Conservation (phyloP, 768 basidiomycete genomes). For the Sarcodon aspratus region DNA sequence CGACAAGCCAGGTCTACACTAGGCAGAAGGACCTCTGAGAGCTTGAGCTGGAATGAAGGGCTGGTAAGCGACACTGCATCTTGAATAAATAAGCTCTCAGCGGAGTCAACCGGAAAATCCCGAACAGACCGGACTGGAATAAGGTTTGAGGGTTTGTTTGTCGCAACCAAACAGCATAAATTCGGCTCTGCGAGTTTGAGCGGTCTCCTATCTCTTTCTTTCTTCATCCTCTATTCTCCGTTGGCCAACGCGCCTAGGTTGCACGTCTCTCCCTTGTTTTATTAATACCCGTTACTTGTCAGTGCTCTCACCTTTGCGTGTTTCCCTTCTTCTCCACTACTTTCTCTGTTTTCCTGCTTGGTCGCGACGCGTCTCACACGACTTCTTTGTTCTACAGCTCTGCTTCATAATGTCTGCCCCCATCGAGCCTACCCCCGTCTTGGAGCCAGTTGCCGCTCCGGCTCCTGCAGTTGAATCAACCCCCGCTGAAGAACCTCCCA, state of each 20-base stretch:
- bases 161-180: not conserved
- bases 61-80: too few species aligned
- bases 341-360: slow-evolving; percentile 6
- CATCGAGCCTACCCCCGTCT: slow-evolving; percentile 40
- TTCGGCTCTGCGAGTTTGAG: not conserved
- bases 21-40: too few species aligned
- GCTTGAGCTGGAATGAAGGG: too few species aligned
- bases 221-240: slow-evolving; percentile 21
- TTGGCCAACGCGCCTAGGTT: slow-evolving; percentile 1
- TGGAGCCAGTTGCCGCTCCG: slow-evolving; percentile 36
- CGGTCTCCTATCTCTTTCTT: not conserved
- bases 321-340: not conserved
- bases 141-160: slow-evolving; percentile 3
- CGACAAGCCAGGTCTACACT: too few species aligned
- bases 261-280: slow-evolving; percentile 14
- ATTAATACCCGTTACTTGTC: slow-evolving; percentile 8
- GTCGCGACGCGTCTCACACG: slow-evolving; percentile 6
- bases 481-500: slow-evolving; percentile 23
- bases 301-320: not conserved
- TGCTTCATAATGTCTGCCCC: slow-evolving; percentile 72
- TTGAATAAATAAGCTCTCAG: too few species aligned
- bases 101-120: too few species aligned
- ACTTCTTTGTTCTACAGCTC: slow-evolving; percentile 28
- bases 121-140: too few species aligned
- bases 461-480: slow-evolving; percentile 31